Conservation (phyloP, 2,329 filamentous ascomycete species). For the Saccharata proteae region DNA sequence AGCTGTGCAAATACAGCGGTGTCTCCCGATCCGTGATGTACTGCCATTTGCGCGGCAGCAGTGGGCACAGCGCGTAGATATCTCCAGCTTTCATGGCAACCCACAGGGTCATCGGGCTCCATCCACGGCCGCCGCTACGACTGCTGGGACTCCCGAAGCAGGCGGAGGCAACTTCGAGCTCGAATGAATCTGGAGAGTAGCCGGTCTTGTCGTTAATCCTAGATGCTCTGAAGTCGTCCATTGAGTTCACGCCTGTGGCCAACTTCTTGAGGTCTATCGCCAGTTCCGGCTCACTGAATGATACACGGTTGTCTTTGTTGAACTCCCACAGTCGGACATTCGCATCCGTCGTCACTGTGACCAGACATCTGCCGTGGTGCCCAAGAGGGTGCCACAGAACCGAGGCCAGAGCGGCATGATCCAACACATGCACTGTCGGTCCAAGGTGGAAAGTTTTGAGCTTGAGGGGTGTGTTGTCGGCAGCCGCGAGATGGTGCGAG, state of each 20-base stretch:
- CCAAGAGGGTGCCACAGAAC: conserved; percentile 89
- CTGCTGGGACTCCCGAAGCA: conserved; percentile 65
- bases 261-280: conserved; percentile 84
- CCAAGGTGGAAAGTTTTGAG: conserved; percentile 85
- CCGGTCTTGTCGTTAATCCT: conserved; percentile 61
- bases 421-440: conserved; percentile 80
- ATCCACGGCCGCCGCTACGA: conserved; percentile 48
- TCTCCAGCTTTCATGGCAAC: conserved; percentile 91
- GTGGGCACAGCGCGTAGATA: conserved; percentile 82
- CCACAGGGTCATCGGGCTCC: conserved; percentile 95
- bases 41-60: conserved; percentile 79
- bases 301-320: conserved; percentile 70
- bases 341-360: conserved; percentile 81
- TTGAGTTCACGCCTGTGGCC: conserved; percentile 66
- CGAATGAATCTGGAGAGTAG: conserved; percentile 79
- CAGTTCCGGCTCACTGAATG: conserved; percentile 71
- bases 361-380: conserved; percentile 65
- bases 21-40: conserved; percentile 23
- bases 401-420: conserved; percentile 67
- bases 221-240: conserved; percentile 74
- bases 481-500: conserved; percentile 58
- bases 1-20: conserved; percentile 6
- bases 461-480: conserved; percentile 57
- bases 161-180: conserved; percentile 88
- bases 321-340: conserved; percentile 86